A percentile compares a stretch with the other conserved stretches of the same genome.
These are phyloP conservation scores for Candida saitoana DNA, from an alignment of 805 yeast species.

Conservation along the genomic window DNA sequence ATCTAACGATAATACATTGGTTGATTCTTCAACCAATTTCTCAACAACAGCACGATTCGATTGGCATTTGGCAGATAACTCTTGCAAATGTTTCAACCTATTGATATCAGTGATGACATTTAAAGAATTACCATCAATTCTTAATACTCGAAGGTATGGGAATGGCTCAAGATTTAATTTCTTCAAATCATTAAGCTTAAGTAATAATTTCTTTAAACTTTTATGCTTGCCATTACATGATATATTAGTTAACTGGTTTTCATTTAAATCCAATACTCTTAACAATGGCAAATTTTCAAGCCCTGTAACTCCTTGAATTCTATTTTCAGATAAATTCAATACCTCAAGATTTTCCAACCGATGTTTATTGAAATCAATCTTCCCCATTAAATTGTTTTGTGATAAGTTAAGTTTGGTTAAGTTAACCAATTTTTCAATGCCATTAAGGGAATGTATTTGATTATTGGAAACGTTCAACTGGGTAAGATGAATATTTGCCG, in stretches of 20 bases:
- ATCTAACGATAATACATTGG: constrained; percentile 31
- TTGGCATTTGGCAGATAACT: constrained; percentile 41
- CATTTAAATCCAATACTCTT: constrained; percentile 38
- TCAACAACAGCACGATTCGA: constrained; percentile 15
- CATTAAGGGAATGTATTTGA: constrained; percentile 29
- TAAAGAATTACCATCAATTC: constrained; percentile 44
- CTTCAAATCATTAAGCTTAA: constrained; percentile 36
- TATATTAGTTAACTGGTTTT: constrained; percentile 30
- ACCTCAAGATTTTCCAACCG: constrained; percentile 40
- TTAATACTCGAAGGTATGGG: constrained; percentile 39
- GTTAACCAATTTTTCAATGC: constrained; percentile 35
- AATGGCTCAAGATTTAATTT: constrained; percentile 27
- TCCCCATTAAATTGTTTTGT: constrained; percentile 37
- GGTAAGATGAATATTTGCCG: constrained; percentile 38
- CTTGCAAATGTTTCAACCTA: constrained; percentile 33
- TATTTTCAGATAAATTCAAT: constrained; percentile 41
- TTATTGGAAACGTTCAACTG: constrained; percentile 38
- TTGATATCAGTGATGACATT: constrained; percentile 20
- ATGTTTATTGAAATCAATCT: constrained; percentile 30
- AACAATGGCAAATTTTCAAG: constrained; percentile 33
- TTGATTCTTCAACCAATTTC: constrained; percentile 15
- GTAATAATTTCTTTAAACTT: constrained; percentile 32
- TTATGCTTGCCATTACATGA: constrained; percentile 19
- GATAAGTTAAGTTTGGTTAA: constrained; percentile 39
- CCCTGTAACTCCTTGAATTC: constrained; percentile 28